Percentiles rank a stretch among this genome's conserved stretches.
phyloP scores from a whole-genome alignment of 768 basidiomycete genomes.

The Suillus americanus region DNA sequence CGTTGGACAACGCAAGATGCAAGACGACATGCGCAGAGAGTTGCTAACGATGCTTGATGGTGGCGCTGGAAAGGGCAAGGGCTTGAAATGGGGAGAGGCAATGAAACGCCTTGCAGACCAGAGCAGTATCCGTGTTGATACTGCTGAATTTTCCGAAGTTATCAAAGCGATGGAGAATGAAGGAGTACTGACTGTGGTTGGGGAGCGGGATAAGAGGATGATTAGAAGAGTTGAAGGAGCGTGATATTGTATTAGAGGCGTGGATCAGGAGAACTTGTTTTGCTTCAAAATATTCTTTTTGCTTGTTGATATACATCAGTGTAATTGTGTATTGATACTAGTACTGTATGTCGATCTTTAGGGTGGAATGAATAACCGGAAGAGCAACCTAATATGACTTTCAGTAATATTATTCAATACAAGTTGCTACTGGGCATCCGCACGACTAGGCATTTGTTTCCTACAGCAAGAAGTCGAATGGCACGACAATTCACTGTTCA shows the following conservation, averaged over 20 bases:
- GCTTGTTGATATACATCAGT: background rate
- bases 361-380: background rate
- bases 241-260: slow-evolving; percentile 16
- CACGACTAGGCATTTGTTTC: background rate
- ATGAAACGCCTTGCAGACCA: slow-evolving; percentile 77
- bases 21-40: slow-evolving; percentile 89
- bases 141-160: slow-evolving; percentile 79
- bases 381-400: background rate
- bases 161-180: slow-evolving; percentile 80
- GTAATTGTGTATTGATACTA: background rate
- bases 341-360: background rate
- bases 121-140: slow-evolving; percentile 79
- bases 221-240: slow-evolving; percentile 66
- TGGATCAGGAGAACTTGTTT: slow-evolving; percentile 24
- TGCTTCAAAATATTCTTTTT: background rate
- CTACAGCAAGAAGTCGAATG: background rate
- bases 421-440: background rate
- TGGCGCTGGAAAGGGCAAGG: slow-evolving; percentile 49
- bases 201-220: slow-evolving; percentile 82
- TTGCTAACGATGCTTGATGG: slow-evolving; percentile 63
- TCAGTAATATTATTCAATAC: background rate
- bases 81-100: slow-evolving; percentile 83
- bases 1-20: slow-evolving; percentile 77
- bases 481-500: background rate
- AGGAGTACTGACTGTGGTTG: slow-evolving; percentile 81